A percentile compares a stretch with the other conserved stretches of the same genome.
These are phyloP conservation scores for Pleurotus giganteus DNA, from an alignment of 768 basidiomycete genomes.

Conservation along the genomic window DNA sequence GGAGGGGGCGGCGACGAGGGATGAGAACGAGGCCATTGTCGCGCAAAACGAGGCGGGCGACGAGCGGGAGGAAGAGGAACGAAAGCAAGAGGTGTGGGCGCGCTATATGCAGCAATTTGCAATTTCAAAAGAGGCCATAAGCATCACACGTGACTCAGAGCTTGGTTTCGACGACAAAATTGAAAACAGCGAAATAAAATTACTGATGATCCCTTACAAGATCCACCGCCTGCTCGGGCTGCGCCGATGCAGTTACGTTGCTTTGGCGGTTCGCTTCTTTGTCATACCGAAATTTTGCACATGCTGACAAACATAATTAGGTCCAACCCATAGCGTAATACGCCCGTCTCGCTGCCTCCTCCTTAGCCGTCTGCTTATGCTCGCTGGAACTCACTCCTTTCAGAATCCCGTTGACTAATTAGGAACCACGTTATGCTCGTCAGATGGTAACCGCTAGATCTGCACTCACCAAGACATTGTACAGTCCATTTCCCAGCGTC, in stretches of 20 bases:
- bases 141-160: slow-evolving; percentile 6
- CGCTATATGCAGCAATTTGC: slow-evolving; percentile 7
- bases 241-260: neutral
- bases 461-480: slow-evolving; percentile 61
- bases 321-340: slow-evolving; percentile 79
- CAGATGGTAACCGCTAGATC: neutral
- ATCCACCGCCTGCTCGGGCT: no score
- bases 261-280: neutral
- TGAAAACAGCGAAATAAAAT: no score
- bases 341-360: slow-evolving; percentile 71
- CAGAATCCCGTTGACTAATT: slow-evolving; percentile 63
- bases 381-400: slow-evolving; percentile 65
- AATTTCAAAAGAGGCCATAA: neutral
- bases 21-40: slow-evolving; percentile 23
- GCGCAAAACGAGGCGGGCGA: slow-evolving; percentile 6
- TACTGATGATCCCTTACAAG: no score
- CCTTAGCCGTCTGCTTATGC: slow-evolving; percentile 76
- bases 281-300: neutral
- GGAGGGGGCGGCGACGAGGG: slow-evolving; percentile 26
- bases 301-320: slow-evolving; percentile 8
- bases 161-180: neutral
- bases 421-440: slow-evolving; percentile 13
- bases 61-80: neutral
- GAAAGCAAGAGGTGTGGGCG: slow-evolving; percentile 2
- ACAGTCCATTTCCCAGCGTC: slow-evolving; percentile 70